Base-by-base conservation (phyloP, 345 rosid species). In the Bruguiera parviflora region DNA sequence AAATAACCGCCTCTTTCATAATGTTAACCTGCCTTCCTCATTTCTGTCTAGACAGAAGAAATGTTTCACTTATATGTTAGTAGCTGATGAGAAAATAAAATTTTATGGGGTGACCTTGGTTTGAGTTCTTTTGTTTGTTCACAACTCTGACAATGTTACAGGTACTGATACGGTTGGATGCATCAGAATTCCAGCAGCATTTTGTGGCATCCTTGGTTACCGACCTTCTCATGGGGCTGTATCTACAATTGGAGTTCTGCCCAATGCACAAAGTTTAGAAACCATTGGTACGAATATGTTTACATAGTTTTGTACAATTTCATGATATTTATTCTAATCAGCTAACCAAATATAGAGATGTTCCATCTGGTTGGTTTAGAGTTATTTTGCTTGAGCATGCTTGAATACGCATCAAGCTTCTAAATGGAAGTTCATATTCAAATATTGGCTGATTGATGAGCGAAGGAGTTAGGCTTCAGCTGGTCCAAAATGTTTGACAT, bases 181-280 rank as follows among this genome's bases (percentile, higher is more conserved):
- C 51, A 78, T 87, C 63, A 83, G 96, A 83, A 68, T 88, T 75
- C 97, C 97, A 43, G 96, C 97, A 22, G 83, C 98, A 65, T 91
- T 88, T 78, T 91, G 96, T 82, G 98, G 98, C 66, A 75, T 91
- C 73, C 85, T 93, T 66, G 88, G 94, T 59, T 93, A 79, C 74
- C 82, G 97, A n/a, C 95, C 98, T 24, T 94, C 98, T 61, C 98
- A 94, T 71, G 90, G 95, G 39, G 82, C 88, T 52, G 83, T 87
- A 64, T 87, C 95, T 69, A 83, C 87, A 28, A 73, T 81, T 67
- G 98, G 98, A 64, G 75, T 90, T 63, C 68, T 94, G 68, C 96
- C 95, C 55, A 91, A 82, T 84, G 89, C 98, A 21, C 97, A 87
- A 74, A 88, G 95, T 84, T 72, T 89, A 64, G 98, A 91, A 71